Evolutionary conservation across 1,139 yeast genomes (phyloP), one percentile per base, ranked within the genome.

Genomic region (Citeromyces hawaiiensis): DNA sequence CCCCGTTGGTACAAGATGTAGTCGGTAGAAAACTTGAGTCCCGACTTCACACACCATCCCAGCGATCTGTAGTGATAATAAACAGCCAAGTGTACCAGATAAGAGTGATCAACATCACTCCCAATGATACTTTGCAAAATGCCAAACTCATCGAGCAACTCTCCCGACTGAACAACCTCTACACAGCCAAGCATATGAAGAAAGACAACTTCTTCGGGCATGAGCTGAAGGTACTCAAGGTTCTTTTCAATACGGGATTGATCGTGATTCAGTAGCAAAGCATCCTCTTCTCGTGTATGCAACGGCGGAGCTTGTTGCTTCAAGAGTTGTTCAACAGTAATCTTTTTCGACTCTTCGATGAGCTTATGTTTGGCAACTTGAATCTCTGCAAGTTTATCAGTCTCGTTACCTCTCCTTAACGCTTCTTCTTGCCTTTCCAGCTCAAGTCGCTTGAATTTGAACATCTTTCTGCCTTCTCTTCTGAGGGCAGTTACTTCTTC

Each of bases 21-120:
- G 49, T 88, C 94, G 17, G 85, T 72, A 2, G 96, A 96, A 58
- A 91, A 91, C 55, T 91, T 91, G 43, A 88, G 73, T 0, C 97
- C 98, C 1, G 88, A 74, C 44, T 94, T 68, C 2, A 80, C 94
- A 64, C 97, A 88, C 97, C 97, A 91, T 0, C 97, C 97, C 29
- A 76, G 68, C 0, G 96, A 76, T 40, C 95, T 68, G 57, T 77
- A 88, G 54, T 87, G 88, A 53, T 87, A 94, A 52, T 88, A 91
- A 0, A 73, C 91, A 4, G 76, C 77, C 52, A 83, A 91, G 36
- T 72, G 67, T 2, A 70, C 42, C 3, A 76, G 54, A 48, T 78
- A 75, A 8, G 29, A 29, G 30, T 36, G 38, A 15, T 46, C 40
- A 39, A 47, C 44, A 49, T 64, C 45, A 56, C 60, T 8, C 25